Evolutionary conservation across 371 early-diverging fungal species (phyloP).

Genomic region (Saksenaea oblongispora): DNA sequence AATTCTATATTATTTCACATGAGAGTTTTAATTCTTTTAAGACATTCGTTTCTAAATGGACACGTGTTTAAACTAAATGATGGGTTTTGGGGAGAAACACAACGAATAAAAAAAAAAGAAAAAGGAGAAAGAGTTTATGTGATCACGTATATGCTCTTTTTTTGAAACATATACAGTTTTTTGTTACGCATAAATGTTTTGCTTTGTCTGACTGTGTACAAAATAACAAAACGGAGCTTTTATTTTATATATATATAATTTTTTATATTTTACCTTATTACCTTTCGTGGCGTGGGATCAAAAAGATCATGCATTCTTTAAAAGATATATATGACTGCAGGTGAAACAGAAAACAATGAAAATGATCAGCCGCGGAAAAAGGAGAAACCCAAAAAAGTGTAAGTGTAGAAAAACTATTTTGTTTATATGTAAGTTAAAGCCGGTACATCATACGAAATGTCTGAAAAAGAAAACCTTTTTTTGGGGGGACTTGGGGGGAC

Average conservation of each 20-base stretch:
- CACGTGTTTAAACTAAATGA: not conserved
- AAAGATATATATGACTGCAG: not conserved
- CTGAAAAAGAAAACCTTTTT: no score
- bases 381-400: not conserved
- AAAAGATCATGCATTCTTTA: not conserved
- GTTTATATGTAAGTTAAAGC: no score
- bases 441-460: no score
- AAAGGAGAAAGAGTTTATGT: not conserved
- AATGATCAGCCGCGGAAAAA: not conserved
- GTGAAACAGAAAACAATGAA: conserved; percentile 4
- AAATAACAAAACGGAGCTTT: not conserved
- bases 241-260: not conserved
- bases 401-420: no score
- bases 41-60: not conserved
- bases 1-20: conserved; percentile 1
- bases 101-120: not conserved
- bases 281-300: not conserved
- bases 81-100: not conserved
- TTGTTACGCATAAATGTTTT: not conserved
- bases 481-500: no score
- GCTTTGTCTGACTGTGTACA: not conserved
- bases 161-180: not conserved
- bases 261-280: conserved; percentile 1
- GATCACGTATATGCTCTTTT: not conserved
- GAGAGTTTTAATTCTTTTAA: not conserved